Base-by-base conservation (phyloP, 306 rosid species). In the Cicer pinnatifidum region DNA sequence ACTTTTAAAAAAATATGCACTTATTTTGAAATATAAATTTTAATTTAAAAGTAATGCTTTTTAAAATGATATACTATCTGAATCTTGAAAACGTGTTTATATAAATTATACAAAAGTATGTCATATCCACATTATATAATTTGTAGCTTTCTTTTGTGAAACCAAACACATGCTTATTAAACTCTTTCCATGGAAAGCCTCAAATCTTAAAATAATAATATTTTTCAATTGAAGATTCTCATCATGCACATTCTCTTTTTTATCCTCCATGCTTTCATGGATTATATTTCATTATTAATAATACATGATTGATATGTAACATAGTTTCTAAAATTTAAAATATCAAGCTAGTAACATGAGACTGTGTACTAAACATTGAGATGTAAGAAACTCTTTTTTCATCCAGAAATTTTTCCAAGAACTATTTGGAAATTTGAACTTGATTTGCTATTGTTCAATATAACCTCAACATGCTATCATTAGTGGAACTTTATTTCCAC, bases 401-500 rank as follows among this genome's bases (percentile, higher is more conserved):
- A 28, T 73, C 35, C 3, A 50, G 41, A 65, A 57, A 48, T 47
- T 54, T 67, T 35, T 43, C 51, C 40, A 63, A 41, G 5, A 56
- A 65, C 50, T 57, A 43, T 15, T 43, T 39, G 64, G 61, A 69
- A 43, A 67, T 80, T 28, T 28, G 4, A 28, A 28, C 33, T 28
- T 28, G 33, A 28, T 28, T 28, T 28, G 35, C 35, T 28, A 28
- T 28, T 28, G 35, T 28, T 28, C 35, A 28, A 28, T 28, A 28
- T 28, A 28, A 28, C 5, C 35, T 28, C 35, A 28, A 28, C 35
- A 28, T 28, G 35, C 35, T 28, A 28, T 28, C 35, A 5, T 28
- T 28, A 3, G 35, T 3, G 35, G 35, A 28, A 75, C 54, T 58
- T 60, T 10, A 7, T 54, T 52, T 78, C 80, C 75, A 72, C 84